Evolutionary conservation across 2,329 filamentous ascomycete species (phyloP).

Genomic region (Zasmidium citrigriseum): DNA sequence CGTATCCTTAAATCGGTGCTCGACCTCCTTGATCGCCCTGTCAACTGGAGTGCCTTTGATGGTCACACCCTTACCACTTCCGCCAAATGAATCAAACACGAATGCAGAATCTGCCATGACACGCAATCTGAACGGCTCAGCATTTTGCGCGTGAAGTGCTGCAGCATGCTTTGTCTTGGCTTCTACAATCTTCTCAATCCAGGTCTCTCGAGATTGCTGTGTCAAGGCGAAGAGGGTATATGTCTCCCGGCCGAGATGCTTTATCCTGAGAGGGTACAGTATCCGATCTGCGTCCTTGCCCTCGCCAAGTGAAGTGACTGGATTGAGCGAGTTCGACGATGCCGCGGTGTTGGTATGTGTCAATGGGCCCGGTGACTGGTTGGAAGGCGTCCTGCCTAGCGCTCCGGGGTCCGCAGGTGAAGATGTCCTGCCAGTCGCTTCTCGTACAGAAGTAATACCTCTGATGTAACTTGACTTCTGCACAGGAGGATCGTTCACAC

Average conservation of each 20-base stretch:
- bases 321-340: conserved; percentile 52
- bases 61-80: conserved; percentile 63
- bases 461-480: conserved; percentile 69
- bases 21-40: conserved; percentile 84
- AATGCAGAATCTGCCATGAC: conserved; percentile 94
- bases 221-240: conserved; percentile 87
- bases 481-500: conserved; percentile 86
- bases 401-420: conserved; percentile 42
- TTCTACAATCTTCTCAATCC: conserved; percentile 91
- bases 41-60: conserved; percentile 92
- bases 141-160: conserved; percentile 85
- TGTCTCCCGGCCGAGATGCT: conserved; percentile 90
- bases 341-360: conserved; percentile 69
- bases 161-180: conserved; percentile 93
- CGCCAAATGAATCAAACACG: conserved; percentile 68
- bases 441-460: conserved; percentile 68
- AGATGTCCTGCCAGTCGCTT: conserved; percentile 47
- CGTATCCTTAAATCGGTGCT: conserved; percentile 65
- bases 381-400: conserved; percentile 47
- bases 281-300: conserved; percentile 74
- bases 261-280: conserved; percentile 91
- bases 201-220: conserved; percentile 74
- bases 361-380: conserved; percentile 51
- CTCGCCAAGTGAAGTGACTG: conserved; percentile 53
- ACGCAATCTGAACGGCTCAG: conserved; percentile 88